These are phyloP conservation scores for Fusarium dlaminii DNA, from an alignment of 2,329 filamentous ascomycete genomes.

Conservation along the genomic window DNA sequence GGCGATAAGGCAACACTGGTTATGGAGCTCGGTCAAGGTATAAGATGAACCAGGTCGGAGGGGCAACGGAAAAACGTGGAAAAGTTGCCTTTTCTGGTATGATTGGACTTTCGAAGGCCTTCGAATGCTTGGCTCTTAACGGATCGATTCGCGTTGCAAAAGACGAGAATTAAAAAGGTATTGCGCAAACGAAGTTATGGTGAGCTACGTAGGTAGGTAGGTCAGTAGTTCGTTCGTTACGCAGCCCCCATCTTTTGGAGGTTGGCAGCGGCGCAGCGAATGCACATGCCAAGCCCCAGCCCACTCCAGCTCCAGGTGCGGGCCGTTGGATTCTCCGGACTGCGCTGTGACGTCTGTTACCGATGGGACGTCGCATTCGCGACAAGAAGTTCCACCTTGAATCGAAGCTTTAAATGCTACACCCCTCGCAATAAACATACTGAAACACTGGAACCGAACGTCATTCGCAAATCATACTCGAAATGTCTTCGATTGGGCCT, in stretches of 20 bases:
- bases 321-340: slow-evolving; percentile 44
- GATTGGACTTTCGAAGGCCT: neutral
- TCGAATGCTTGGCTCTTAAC: neutral
- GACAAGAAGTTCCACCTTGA: slow-evolving; percentile 23
- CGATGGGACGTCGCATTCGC: slow-evolving; percentile 25
- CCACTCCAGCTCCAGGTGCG: slow-evolving; percentile 17
- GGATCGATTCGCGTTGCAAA: neutral
- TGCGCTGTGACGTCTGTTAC: slow-evolving; percentile 40
- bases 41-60: slow-evolving; percentile 20
- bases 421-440: slow-evolving; percentile 11
- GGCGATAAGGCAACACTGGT: slow-evolving; percentile 32
- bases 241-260: slow-evolving; percentile 37
- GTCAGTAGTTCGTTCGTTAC: slow-evolving; percentile 33
- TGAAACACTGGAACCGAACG: slow-evolving; percentile 1
- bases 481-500: slow-evolving; percentile 76
- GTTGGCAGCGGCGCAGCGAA: slow-evolving; percentile 33
- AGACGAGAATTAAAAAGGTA: slow-evolving; percentile 13
- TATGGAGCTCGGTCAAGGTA: slow-evolving; percentile 36
- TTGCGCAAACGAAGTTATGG: slow-evolving; percentile 37
- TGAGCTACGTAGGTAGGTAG: slow-evolving; percentile 38
- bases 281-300: slow-evolving; percentile 13
- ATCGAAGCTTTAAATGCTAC: slow-evolving; percentile 25
- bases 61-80: slow-evolving; percentile 24
- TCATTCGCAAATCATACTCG: slow-evolving; percentile 26
- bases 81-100: neutral